phyloP scores from a whole-genome alignment of 305 asterid species.

The Ilex paraguariensis region DNA sequence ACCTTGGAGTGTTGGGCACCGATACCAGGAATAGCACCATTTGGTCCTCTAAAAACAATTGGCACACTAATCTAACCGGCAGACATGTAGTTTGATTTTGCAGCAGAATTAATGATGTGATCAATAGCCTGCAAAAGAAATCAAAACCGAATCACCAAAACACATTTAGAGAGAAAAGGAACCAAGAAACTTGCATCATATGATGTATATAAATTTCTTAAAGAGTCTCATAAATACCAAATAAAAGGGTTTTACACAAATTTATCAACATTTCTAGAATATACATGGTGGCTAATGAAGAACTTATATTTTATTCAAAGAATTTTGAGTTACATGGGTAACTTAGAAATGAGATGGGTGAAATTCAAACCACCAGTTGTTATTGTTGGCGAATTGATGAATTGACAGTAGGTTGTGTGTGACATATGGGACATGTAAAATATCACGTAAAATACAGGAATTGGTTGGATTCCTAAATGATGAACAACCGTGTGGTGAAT shows the following conservation, averaged over 20 bases:
- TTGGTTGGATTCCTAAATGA: no score
- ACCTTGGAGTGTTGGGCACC: constrained; percentile 64
- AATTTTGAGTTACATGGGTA: no score
- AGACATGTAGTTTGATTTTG: constrained; percentile 32
- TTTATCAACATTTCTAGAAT: neutral
- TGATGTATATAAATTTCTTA: neutral
- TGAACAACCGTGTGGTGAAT: no score
- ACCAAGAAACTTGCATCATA: neutral
- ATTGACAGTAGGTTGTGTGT: no score
- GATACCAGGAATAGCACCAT: constrained; percentile 55
- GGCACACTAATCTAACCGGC: constrained; percentile 24
- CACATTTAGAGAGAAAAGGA: neutral
- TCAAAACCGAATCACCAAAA: neutral
- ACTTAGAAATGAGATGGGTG: no score
- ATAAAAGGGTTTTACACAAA: neutral
- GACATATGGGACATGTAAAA: no score
- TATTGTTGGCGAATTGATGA: no score
- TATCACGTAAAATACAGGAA: no score
- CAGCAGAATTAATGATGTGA: constrained; percentile 29
- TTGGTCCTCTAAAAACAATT: constrained; percentile 54
- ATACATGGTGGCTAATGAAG: neutral
- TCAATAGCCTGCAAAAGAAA: constrained; percentile 21
- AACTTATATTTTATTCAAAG: neutral
- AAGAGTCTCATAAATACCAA: neutral
- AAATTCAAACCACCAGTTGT: no score